These are phyloP conservation scores for Cystobasidium ongulense DNA, from an alignment of 768 basidiomycete genomes.

Conservation along the genomic window DNA sequence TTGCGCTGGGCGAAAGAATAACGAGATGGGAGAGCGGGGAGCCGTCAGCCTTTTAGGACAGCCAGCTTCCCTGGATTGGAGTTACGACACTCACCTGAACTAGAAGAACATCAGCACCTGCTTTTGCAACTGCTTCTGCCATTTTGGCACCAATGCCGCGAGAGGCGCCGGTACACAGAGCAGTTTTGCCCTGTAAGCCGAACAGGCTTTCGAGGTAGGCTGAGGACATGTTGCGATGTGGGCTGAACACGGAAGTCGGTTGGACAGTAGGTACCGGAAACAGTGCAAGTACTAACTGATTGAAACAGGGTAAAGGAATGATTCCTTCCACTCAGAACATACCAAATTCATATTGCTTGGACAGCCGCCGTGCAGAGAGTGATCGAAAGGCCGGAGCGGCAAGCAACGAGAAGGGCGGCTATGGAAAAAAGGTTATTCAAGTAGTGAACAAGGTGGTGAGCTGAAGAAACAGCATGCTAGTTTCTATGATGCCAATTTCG, in stretches of 20 bases:
- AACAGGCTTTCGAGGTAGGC: slow-evolving; percentile 41
- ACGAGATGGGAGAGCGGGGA: not conserved
- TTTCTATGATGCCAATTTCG: no score
- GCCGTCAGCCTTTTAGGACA: not conserved
- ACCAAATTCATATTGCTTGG: not conserved
- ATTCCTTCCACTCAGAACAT: no score
- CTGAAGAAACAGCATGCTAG: not conserved
- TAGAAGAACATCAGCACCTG: slow-evolving; percentile 47
- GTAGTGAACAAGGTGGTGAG: not conserved
- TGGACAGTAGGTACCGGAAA: not conserved
- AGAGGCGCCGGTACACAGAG: slow-evolving; percentile 43
- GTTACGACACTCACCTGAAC: slow-evolving; percentile 43
- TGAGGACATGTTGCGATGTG: not conserved
- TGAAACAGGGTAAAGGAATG: no score
- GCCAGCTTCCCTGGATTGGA: not conserved
- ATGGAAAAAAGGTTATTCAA: not conserved
- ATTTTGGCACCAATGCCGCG: slow-evolving; percentile 47
- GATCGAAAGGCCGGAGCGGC: not conserved
- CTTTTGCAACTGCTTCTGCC: slow-evolving; percentile 46
- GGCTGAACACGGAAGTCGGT: not conserved
- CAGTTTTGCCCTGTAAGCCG: slow-evolving; percentile 46
- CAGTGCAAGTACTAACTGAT: no score
- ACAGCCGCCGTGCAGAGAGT: not conserved
- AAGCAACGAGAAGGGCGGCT: not conserved
- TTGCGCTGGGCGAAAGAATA: slow-evolving; percentile 49